Evolutionary conservation across 2,329 filamentous ascomycete species (phyloP).

Genomic region (Colletotrichum falcatum): DNA sequence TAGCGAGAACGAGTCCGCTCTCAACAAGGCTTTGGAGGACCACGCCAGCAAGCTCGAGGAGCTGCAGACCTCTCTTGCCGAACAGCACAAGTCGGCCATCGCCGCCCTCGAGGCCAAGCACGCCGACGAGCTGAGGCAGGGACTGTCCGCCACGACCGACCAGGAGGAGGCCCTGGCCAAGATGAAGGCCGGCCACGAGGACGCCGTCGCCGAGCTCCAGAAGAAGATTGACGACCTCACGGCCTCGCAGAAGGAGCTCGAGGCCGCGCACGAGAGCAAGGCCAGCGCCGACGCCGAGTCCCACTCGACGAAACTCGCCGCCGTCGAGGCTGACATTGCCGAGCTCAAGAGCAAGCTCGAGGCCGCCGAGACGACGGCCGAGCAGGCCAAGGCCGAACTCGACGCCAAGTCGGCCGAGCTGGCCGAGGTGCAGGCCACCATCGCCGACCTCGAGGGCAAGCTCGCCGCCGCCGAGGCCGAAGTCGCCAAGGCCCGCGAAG

Average conservation of each 20-base stretch:
- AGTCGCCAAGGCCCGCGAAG: constrained; percentile 57
- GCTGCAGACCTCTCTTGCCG: constrained; percentile 61
- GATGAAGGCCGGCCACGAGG: constrained; percentile 63
- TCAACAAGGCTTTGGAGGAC: constrained; percentile 58
- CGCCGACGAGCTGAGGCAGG: constrained; percentile 61
- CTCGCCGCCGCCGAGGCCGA: constrained; percentile 59
- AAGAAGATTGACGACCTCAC: constrained; percentile 66
- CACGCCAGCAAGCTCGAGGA: constrained; percentile 62
- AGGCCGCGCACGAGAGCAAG: constrained; percentile 59
- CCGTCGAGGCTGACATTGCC: constrained; percentile 64
- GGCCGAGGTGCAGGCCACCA: constrained; percentile 53
- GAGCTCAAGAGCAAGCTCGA: constrained; percentile 63
- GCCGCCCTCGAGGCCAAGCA: constrained; percentile 66
- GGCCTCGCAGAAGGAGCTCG: constrained; percentile 59
- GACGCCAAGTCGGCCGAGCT: constrained; percentile 57
- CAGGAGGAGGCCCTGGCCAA: constrained; percentile 64
- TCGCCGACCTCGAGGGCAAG: constrained; percentile 59
- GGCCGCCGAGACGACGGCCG: constrained; percentile 59
- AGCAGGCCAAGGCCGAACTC: constrained; percentile 57
- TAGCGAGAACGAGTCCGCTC: constrained; percentile 52
- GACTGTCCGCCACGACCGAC: constrained; percentile 56
- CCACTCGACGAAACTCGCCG: constrained; percentile 58
- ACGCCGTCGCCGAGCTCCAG: constrained; percentile 61
- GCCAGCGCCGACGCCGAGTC: constrained; percentile 59
- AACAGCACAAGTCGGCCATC: constrained; percentile 63